Evolutionary conservation across 164 flowering plant genomes (phyloP).

Genomic region (Vitis rupestris): DNA sequence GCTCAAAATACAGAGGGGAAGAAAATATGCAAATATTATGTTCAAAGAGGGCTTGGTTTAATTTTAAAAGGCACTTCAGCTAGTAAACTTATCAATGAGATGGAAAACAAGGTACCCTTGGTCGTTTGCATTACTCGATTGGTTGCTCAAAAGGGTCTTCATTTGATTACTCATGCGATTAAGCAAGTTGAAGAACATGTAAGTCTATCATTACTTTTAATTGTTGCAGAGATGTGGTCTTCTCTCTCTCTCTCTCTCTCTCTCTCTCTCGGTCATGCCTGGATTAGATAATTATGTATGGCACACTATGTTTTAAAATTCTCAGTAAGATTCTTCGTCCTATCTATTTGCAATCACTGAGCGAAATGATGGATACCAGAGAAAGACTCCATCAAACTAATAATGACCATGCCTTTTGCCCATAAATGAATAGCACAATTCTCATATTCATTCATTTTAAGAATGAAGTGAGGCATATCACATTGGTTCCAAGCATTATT

Average conservation of each 20-base stretch:
- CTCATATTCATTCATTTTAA: too few species aligned
- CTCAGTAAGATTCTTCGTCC: background rate
- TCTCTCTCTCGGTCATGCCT: too few species aligned
- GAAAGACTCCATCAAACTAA: too few species aligned
- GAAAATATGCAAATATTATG: conserved; percentile 54
- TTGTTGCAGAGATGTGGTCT: background rate
- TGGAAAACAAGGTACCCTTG: conserved; percentile 35
- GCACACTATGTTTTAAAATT: background rate
- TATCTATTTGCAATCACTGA: too few species aligned
- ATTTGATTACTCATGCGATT: conserved; percentile 59
- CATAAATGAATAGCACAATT: too few species aligned
- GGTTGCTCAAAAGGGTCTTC: conserved; percentile 82
- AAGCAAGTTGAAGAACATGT: conserved; percentile 53
- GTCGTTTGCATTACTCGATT: conserved; percentile 62
- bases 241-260: background rate
- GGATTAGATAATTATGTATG: too few species aligned
- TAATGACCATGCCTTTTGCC: too few species aligned
- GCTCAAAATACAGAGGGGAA: conserved; percentile 48
- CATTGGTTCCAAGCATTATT: too few species aligned
- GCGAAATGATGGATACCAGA: too few species aligned
- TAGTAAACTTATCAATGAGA: conserved; percentile 11
- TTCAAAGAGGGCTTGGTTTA: conserved; percentile 67
- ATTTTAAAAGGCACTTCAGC: conserved; percentile 15
- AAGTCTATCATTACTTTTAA: conserved; percentile 16
- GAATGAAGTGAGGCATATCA: too few species aligned